These are phyloP conservation scores for Ceratobasidium sp. DNA, from an alignment of 1,284 basidiomycete genomes.

Conservation along the genomic window DNA sequence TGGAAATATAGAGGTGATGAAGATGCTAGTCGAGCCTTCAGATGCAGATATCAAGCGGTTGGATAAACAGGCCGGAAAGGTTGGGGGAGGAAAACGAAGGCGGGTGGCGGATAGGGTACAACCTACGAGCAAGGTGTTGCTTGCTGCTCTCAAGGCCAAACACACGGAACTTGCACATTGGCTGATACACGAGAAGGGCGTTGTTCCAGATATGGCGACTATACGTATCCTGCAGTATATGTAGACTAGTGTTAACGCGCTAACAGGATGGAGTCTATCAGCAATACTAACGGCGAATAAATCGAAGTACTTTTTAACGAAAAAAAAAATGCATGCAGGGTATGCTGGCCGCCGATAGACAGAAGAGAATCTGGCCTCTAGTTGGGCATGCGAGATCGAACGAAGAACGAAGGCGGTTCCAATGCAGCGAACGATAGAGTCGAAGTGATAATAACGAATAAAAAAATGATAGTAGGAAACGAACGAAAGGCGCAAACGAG, in stretches of 20 bases:
- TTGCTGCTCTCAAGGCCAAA: conserved; percentile 67
- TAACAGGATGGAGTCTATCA: too few species aligned
- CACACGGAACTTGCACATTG: conserved; percentile 54
- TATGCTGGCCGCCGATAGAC: too few species aligned
- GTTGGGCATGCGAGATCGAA: too few species aligned
- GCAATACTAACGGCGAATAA: too few species aligned
- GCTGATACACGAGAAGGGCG: conserved; percentile 41
- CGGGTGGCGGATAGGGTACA: conserved; percentile 68
- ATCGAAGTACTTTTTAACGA: too few species aligned
- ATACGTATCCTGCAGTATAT: conserved; percentile 69
- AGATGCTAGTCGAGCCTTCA: conserved; percentile 74
- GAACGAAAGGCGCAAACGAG: not conserved
- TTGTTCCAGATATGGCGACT: conserved; percentile 41
- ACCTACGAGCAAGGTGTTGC: conserved; percentile 69
- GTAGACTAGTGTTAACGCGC: not conserved
- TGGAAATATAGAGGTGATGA: conserved; percentile 73
- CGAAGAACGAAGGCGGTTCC: not conserved
- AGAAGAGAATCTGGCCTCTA: too few species aligned
- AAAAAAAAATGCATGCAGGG: too few species aligned
- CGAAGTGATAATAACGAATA: not conserved
- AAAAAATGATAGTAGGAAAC: not conserved
- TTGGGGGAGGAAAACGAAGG: conserved; percentile 60
- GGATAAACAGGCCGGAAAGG: conserved; percentile 24
- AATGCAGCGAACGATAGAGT: not conserved
- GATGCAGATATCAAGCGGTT: conserved; percentile 45